Evolutionary conservation across 176 grass and related monocot species (phyloP).

Genomic region (Triticum timopheevii): DNA sequence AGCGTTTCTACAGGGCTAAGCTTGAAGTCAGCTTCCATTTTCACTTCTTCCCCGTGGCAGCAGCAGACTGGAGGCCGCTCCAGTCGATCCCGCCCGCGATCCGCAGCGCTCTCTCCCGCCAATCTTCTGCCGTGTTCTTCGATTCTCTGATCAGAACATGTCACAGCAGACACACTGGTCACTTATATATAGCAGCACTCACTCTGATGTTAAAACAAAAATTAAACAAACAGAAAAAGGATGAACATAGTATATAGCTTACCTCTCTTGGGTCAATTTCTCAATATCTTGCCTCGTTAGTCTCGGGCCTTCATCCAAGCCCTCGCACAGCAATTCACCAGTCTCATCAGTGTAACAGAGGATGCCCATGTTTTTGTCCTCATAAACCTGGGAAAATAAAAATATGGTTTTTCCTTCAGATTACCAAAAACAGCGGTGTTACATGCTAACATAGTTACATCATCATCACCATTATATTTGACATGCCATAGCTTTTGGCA

Average conservation of each 20-base stretch:
- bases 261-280: conserved; percentile 40
- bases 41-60: conserved; percentile 42
- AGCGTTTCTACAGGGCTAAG: background rate
- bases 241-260: conserved; percentile 5
- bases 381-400: conserved; percentile 41
- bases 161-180: background rate
- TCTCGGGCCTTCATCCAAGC: conserved; percentile 53
- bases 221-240: background rate
- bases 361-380: conserved; percentile 53
- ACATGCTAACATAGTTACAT: background rate
- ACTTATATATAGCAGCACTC: background rate
- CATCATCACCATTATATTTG: background rate
- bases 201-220: background rate
- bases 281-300: conserved; percentile 46
- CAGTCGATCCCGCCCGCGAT: background rate
- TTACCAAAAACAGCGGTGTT: background rate
- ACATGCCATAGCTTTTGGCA: conserved; percentile 5
- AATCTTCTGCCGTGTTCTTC: conserved; percentile 1
- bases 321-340: conserved; percentile 56
- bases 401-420: conserved; percentile 11
- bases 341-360: conserved; percentile 47
- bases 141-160: conserved; percentile 10
- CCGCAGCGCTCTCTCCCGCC: background rate
- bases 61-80: conserved; percentile 13
- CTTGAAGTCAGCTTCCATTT: background rate